Conservation (phyloP, 1,139 yeast species). For the Geotrichum histeridarum region DNA sequence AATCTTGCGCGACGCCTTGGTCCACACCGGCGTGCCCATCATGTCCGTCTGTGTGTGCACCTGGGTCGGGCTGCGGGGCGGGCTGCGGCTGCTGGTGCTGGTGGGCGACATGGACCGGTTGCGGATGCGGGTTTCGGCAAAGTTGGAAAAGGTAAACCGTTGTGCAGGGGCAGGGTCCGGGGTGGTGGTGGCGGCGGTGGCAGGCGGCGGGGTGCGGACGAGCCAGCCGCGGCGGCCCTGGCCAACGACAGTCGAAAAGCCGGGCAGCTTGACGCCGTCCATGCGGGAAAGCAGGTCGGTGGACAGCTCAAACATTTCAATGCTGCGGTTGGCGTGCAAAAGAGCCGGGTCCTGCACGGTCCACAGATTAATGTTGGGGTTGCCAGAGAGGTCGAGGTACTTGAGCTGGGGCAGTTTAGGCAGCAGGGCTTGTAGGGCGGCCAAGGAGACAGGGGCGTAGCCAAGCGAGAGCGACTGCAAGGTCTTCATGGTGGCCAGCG, state of each 20-base stretch:
- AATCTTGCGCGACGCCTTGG: constrained; percentile 34
- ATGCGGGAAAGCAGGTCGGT: constrained; percentile 33
- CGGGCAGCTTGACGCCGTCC: constrained; percentile 31
- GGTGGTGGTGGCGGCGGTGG: constrained; percentile 12
- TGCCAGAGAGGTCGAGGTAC: constrained; percentile 51
- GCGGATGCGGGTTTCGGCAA: constrained; percentile 28
- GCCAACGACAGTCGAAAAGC: constrained; percentile 50
- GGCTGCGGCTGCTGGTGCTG: not conserved
- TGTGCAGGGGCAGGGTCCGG: constrained; percentile 13
- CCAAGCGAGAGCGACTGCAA: constrained; percentile 62
- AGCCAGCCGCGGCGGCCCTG: constrained; percentile 83
- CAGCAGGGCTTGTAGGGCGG: constrained; percentile 49
- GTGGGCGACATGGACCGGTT: not conserved
- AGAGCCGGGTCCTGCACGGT: constrained; percentile 47
- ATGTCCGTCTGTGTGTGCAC: constrained; percentile 19
- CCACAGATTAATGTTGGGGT: constrained; percentile 48
- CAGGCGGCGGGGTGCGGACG: constrained; percentile 39
- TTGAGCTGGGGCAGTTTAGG: constrained; percentile 34
- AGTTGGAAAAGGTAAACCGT: constrained; percentile 30
- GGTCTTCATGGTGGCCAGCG: constrained; percentile 46
- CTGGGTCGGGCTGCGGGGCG: not conserved
- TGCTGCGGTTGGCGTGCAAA: constrained; percentile 38
- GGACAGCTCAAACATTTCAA: constrained; percentile 41
- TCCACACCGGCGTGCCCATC: constrained; percentile 31
- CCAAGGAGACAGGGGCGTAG: constrained; percentile 50